Evolutionary conservation across 345 rosid species (phyloP).

Genomic region (Ceriops decandra): DNA sequence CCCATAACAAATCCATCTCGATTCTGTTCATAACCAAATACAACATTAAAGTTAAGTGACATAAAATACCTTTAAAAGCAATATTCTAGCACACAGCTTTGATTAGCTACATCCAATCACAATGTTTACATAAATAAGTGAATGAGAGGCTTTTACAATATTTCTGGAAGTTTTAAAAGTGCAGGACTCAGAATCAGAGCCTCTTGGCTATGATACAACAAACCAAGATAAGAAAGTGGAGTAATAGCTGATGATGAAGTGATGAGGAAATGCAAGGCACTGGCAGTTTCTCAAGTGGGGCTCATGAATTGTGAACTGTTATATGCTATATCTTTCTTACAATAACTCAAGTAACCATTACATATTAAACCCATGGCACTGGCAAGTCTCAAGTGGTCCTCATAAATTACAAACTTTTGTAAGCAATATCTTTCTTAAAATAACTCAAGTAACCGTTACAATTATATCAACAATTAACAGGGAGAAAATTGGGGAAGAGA

Average conservation of each 20-base stretch:
- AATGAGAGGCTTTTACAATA: background rate
- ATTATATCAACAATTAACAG: too few species aligned
- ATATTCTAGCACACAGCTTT: background rate
- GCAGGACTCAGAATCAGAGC: background rate
- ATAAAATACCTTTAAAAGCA: too few species aligned
- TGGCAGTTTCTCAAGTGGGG: too few species aligned
- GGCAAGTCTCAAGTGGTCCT: too few species aligned
- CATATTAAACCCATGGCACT: background rate
- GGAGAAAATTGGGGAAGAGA: too few species aligned
- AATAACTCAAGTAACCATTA: too few species aligned
- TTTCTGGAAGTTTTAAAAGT: background rate
- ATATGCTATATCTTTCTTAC: too few species aligned
- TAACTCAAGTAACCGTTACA: too few species aligned
- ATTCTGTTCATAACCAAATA: constrained; percentile 36
- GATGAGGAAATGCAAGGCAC: background rate
- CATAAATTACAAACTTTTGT: too few species aligned
- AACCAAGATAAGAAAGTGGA: background rate
- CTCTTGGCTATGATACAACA: background rate
- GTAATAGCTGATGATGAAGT: background rate
- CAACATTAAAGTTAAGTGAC: background rate
- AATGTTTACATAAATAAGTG: background rate
- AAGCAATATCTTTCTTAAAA: too few species aligned
- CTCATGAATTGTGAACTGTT: too few species aligned
- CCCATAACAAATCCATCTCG: constrained; percentile 95
- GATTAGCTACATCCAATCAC: constrained; percentile 5